Conservation (phyloP, 305 asterid species). For the Fraxinus velutina region DNA sequence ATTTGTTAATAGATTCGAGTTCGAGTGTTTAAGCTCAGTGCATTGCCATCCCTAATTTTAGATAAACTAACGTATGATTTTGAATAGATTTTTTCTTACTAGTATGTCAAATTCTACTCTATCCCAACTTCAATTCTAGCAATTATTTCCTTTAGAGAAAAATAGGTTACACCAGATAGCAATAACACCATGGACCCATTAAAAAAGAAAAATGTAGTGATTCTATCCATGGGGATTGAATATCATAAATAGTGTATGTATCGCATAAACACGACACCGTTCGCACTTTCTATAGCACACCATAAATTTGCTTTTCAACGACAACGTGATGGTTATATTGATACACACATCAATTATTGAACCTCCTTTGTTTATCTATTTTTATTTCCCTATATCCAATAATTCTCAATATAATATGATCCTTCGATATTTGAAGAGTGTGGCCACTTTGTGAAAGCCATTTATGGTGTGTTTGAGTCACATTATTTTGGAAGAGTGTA, state of each 20-base stretch:
- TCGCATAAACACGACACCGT: not conserved
- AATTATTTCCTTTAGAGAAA: not conserved
- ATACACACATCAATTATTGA: not conserved
- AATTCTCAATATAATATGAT: not conserved
- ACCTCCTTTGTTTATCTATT: not conserved
- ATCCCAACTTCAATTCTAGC: not conserved
- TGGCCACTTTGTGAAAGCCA: not conserved
- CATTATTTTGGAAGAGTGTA: no score
- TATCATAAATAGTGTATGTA: not conserved
- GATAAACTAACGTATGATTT: not conserved
- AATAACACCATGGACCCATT: not conserved
- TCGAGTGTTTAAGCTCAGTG: not conserved
- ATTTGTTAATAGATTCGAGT: not conserved
- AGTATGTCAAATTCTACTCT: not conserved
- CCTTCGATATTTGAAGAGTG: not conserved
- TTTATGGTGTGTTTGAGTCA: no score
- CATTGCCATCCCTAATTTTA: not conserved
- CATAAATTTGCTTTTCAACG: not conserved
- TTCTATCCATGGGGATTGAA: not conserved
- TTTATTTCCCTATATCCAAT: not conserved
- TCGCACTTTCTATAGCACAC: not conserved
- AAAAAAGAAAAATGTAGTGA: not conserved
- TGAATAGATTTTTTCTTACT: not conserved
- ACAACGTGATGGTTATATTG: not conserved
- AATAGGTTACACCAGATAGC: not conserved